Base-by-base conservation (phyloP, 2,329 filamentous ascomycete genomes). In the Chaetomiaceae sp. region DNA sequence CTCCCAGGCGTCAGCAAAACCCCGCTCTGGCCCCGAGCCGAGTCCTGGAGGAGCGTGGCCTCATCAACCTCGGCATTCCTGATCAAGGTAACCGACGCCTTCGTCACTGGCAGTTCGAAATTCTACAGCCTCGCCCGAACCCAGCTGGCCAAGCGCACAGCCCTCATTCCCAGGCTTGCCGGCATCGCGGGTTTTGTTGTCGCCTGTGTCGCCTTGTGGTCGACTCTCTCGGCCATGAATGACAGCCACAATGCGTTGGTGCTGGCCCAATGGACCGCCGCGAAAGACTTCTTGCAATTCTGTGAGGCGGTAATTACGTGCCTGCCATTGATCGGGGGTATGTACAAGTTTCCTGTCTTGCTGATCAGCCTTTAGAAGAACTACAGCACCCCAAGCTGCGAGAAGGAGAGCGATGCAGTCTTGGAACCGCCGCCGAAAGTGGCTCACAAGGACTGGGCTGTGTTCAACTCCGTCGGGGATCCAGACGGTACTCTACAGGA, bases 121-220 rank as follows among this genome's bases (percentile, higher is more conserved):
- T 20, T 20, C 19, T 38, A 38, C n/a, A 5, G 17, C n/a, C 22
- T 20, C n/a, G 19, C 17, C 11, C 36, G 5, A 19, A 22, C 6
- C 14, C 36, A 38, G 36, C 11, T 40, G 22, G 20, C 9, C 20
- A 40, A 23, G 22, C 38, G 12, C 3, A 8, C 20, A 6, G 12
- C 4, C 38, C 12, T 15, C 23, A 7, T 43, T 19, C 3, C 52
- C 20, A 51, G 14, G 34, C 8, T 55, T 11, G 19, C 36, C 4
- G 39, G 27, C 14, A 29, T 34, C n/a, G 43, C 38, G 8, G 47
- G 47, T 22, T 50, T 55, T 23, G 34, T 47, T 6, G 14, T 55
- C 31, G 47, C 53, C 23, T 55, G 53, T n/a, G 37, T 55, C 19
- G 53, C 47, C 7, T 15, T 55, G 44, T 55, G 53, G 53, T 46